Base-by-base conservation (phyloP, 2,329 filamentous ascomycete genomes). In the Venturia nashicola region DNA sequence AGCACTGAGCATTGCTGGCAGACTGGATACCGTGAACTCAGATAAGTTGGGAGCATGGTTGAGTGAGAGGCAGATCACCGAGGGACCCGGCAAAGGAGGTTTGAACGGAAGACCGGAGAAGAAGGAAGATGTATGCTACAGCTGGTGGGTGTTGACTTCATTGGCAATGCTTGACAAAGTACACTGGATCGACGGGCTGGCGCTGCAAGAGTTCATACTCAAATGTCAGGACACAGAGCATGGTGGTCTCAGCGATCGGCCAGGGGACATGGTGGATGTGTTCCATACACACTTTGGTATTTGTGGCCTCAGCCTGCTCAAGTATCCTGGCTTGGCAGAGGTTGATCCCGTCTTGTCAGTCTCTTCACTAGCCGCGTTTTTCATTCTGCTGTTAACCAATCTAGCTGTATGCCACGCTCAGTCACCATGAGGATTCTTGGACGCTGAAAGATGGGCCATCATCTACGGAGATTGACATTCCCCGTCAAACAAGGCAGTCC, bases 141-240 rank as follows among this genome's bases (percentile, higher is more conserved):
- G 91, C 74, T 99, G 94, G 94, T 99, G 94, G 94, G 94, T 97
- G 55, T 79, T 93, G 71, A 93, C 90, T 72, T 96, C 92, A 73
- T 78, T 99, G 68, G 87, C 89, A 57, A 97, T 97, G 82, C 89
- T 99, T 68, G 86, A 83, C 63, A 86, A 87, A 64, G 82, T 91
- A 62, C 90, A 97, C 74, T 99, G 94, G 94, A 95, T 99, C 72
- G 90, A 99, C 77, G 83, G 86, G 61, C 81, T 86, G 65, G 89
- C 90, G 72, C 82, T 99, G 70, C 82, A 86, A 61, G 75, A 76
- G 32, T 99, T 96, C 76, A 97, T 99, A 63, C 77, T 99, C 65
- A 82, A 82, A 67, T 96, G 90, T 71, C 66, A 83, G 79, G 94
- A 99, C 73, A 79, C 84, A 1, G 88, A 95, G 65, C 77, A 82